phyloP scores from a whole-genome alignment of 441 rosid species.

The Pelargonium cotyledonis region DNA sequence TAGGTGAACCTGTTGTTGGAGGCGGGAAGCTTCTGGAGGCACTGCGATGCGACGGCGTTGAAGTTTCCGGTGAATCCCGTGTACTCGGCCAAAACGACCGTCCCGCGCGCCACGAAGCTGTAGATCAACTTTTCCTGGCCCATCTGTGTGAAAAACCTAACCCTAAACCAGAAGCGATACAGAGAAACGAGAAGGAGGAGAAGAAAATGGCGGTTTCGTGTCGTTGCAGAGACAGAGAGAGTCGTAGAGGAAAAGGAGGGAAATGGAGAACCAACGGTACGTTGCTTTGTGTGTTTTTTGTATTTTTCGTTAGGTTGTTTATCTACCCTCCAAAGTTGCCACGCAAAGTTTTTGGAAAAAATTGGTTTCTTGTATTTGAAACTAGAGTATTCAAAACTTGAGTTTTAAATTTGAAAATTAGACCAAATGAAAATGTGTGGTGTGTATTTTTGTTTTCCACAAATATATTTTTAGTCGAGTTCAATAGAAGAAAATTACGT shows the following conservation, averaged over 20 bases:
- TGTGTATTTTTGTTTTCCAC: too few species aligned
- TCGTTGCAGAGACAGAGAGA: not conserved
- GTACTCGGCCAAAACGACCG: slow-evolving; percentile 3
- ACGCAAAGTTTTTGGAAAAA: too few species aligned
- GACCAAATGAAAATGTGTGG: too few species aligned
- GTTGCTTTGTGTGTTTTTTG: not conserved
- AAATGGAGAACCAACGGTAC: not conserved
- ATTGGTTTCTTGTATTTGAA: too few species aligned
- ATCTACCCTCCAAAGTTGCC: not conserved
- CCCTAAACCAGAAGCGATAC: not conserved
- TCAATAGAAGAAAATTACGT: too few species aligned
- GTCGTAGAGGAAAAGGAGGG: not conserved
- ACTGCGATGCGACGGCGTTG: not conserved
- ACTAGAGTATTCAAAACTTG: too few species aligned
- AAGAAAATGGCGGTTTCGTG: not conserved
- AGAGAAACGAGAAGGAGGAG: not conserved
- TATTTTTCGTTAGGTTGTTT: not conserved
- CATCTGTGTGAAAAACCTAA: not conserved
- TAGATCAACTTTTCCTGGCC: not conserved
- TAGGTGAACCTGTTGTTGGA: slow-evolving; percentile 1
- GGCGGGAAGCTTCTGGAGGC: not conserved
- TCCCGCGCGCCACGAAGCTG: not conserved
- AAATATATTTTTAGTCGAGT: too few species aligned
- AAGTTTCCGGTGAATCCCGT: not conserved
- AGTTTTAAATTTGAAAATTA: too few species aligned